Base-by-base conservation (phyloP, 768 basidiomycete species). In the Leucocoprinus leucothites region DNA sequence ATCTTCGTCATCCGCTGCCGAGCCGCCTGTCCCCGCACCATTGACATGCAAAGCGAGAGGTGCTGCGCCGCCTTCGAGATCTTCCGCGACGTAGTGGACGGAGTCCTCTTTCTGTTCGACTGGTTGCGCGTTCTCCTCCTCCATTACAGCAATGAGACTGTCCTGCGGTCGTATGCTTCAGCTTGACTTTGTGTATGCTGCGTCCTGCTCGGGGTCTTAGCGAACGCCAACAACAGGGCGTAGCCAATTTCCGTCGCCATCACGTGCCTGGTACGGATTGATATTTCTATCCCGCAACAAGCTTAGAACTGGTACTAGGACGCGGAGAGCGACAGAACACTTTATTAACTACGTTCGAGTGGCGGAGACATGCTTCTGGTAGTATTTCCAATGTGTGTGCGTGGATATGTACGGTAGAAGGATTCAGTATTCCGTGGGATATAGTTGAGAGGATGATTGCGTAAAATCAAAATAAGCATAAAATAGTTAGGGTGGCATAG, bases 221-320 rank as follows among this genome's bases (percentile, higher is more conserved):
- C 14, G 31, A 36, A 9, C 28, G 44, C 44, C 14, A 31, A 31
- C 31, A 19, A 19, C 9, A 22, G 43, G 43, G n/a, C 6, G 11
- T n/a, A 18, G 19, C 31, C 35, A 53, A 38, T 53, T 53, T 40
- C 53, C 48, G 53, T 38, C 35, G 34, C 44, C 40, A 49, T 56
- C 54, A 56, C 54, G 54, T 56, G 54, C 40, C 28, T 31, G 24
- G 8, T 24, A 26, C 40, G n/a, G n/a, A n/a, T n/a, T n/a, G n/a
- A n/a, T n/a, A n/a, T n/a, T n/a, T n/a, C n/a, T n/a, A n/a, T n/a
- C n/a, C n/a, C n/a, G n/a, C n/a, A n/a, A n/a, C n/a, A n/a, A n/a
- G n/a, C n/a, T n/a, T n/a, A n/a, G n/a, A n/a, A n/a, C n/a, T n/a
- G n/a, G n/a, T n/a, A n/a, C n/a, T n/a, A n/a, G n/a, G n/a, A n/a